Evolutionary conservation across 192 early-diverging fungal species (phyloP).

Genomic region (Mortierella alpina): DNA sequence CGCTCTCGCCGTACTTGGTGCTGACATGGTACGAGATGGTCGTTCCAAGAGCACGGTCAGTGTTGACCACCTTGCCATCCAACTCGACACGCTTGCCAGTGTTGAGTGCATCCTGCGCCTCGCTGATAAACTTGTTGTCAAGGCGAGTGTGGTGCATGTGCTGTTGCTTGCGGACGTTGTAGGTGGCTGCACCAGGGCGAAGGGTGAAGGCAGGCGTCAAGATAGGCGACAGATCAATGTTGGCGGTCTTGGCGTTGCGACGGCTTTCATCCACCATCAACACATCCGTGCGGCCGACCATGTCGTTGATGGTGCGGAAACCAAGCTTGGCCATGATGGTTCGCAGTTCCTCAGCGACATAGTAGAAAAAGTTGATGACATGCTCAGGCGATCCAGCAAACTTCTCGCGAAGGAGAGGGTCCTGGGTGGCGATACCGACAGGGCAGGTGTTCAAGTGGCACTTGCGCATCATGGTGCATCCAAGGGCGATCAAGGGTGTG

Average conservation of each 20-base stretch:
- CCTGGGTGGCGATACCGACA: constrained; percentile 98
- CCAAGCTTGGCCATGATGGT: constrained; percentile 95
- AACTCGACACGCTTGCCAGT: constrained; percentile 68
- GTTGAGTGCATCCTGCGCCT: constrained; percentile 78
- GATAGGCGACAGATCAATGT: constrained; percentile 88
- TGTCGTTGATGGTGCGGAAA: constrained; percentile 91
- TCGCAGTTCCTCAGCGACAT: constrained; percentile 94
- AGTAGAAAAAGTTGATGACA: constrained; percentile 99
- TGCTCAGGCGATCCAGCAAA: constrained; percentile 96
- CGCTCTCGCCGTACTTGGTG: constrained; percentile 76
- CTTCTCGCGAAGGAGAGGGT: constrained; percentile 91
- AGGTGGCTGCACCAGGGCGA: constrained; percentile 88
- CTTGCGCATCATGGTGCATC: constrained; percentile 97
- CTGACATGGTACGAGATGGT: constrained; percentile 94
- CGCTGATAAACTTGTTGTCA: constrained; percentile 89
- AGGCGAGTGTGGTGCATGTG: constrained; percentile 88
- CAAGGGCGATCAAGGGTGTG: constrained; percentile 96
- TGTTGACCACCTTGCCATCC: constrained; percentile 83
- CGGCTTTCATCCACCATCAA: constrained; percentile 81
- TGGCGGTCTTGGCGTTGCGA: constrained; percentile 85
- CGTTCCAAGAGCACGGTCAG: constrained; percentile 94
- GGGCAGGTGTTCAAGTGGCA: constrained; percentile 95
- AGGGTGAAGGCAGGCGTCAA: constrained; percentile 88
- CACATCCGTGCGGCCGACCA: constrained; percentile 94
- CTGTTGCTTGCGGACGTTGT: constrained; percentile 86